Base-by-base conservation (phyloP, 140 eudicot genomes). In the Anethum foeniculum region DNA sequence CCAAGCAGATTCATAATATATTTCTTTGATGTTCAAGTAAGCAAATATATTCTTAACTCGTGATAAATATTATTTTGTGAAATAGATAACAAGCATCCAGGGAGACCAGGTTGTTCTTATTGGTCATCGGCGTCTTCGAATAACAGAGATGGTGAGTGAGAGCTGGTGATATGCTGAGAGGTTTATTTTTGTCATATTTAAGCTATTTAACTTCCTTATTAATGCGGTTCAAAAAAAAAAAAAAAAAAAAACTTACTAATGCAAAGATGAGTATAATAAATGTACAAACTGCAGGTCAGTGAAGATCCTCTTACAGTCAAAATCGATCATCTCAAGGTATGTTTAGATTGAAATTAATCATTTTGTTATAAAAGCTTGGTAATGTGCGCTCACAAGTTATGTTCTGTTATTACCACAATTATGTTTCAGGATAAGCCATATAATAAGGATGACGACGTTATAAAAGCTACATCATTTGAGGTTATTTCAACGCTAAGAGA, bases 281-380 rank as follows among this genome's bases (percentile, higher is more conserved):
- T 78, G 54, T 71, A n/a, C 82, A 65, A 69, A 85, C 28, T 83
- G 80, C 91, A 94, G 98, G 98, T 93, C 83, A 86, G 92, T 84
- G 99, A 96, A 86, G 98, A 93, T 77, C 98, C 99, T 48, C 98
- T 93, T 78, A 96, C 97, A 1, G 99, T 96, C 77, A 85, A 90
- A 82, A 94, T 96, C 81, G 98, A 96, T 84, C 99, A 96, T 88
- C 92, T 96, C 82, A 91, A 96, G 99, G 99, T 85, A 88, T 77
- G 85, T 68, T 49, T 71, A 47, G 25, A 77, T 71, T 81, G 72
- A 30, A 9, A 77, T 34, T 25, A 32, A 44, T 19, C 56, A 48
- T 60, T 54, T 32, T 34, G 32, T 28, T 49, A n/a, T 36, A 6
- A 9, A 19, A 34, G 41, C n/a, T 16, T 9, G 15, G 80, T 77